Evolutionary conservation across 1,284 basidiomycete species (phyloP), one percentile per base, ranked within the genome.

Genomic region (Takashimella koratensis): DNA sequence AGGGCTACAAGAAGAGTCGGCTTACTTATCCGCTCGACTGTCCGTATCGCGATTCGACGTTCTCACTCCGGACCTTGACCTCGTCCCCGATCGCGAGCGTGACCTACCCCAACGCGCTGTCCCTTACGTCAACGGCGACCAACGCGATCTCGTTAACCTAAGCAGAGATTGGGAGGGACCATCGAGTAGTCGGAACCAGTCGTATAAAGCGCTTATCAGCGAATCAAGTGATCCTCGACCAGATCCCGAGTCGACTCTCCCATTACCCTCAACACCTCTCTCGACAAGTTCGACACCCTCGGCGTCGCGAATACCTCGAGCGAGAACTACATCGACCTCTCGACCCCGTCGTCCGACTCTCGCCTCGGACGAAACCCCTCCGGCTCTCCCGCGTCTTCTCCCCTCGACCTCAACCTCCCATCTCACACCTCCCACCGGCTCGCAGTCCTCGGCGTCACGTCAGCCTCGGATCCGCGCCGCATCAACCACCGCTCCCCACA

Each of bases 231-330:
- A 36, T 19, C 48, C 30, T 13, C 20, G 30, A 45, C 4, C 52
- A 57, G 8, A 50, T 41, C 8, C 57, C 60, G 12, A 48, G 66
- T 44, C n/a, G n/a, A n/a, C n/a, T n/a, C n/a, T n/a, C n/a, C n/a
- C n/a, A n/a, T n/a, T n/a, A n/a, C n/a, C n/a, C n/a, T n/a, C n/a
- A n/a, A n/a, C n/a, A n/a, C n/a, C n/a, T n/a, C n/a, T n/a, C 16
- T 36, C 30, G 30, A 36, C 30, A 36, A 36, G 10, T 8, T 8
- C 30, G 30, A 36, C 30, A 16, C 8, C 8, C 16, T 36, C 30
- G 16, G 30, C 8, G 10, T 36, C 30, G 8, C 30, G 30, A 36
- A 36, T 36, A 36, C 30, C 30, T 8, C 30, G 30, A 8, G 10
- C 30, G 16, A 36, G 30, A 36, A 16, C 30, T 8, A 36, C 30